Percentiles rank a stretch among this genome's conserved stretches.
These are phyloP conservation scores for Blastobotrys malaysiensis DNA, from an alignment of 1,139 yeast species.

Conservation along the genomic window DNA sequence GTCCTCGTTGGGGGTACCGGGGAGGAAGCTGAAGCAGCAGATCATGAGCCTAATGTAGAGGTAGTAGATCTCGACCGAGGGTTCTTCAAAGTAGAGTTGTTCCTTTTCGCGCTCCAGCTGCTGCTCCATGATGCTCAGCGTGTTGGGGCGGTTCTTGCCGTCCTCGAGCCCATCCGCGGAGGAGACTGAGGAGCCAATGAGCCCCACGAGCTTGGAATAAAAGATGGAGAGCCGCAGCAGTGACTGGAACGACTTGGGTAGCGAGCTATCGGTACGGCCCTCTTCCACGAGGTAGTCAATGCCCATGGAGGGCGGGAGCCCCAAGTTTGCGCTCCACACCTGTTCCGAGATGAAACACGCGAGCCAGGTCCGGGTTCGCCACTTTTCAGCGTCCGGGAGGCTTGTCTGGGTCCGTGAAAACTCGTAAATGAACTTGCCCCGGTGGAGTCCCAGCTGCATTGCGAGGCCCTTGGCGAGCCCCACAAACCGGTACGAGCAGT, in stretches of 20 bases:
- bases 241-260: constrained; percentile 69
- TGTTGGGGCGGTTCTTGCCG: constrained; percentile 76
- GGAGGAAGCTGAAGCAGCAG: constrained; percentile 85
- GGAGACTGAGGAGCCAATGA: constrained; percentile 85
- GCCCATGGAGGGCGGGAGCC: constrained; percentile 81
- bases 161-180: constrained; percentile 88
- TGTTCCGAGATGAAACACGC: constrained; percentile 85
- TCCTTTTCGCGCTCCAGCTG: constrained; percentile 69
- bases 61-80: constrained; percentile 71
- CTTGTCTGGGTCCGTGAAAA: constrained; percentile 86
- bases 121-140: constrained; percentile 67
- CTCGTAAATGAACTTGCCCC: constrained; percentile 88
- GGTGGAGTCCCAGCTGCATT: constrained; percentile 83
- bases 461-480: constrained; percentile 83
- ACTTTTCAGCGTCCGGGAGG: constrained; percentile 83
- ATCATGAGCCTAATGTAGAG: constrained; percentile 75
- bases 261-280: constrained; percentile 60
- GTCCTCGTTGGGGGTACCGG: constrained; percentile 85
- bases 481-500: constrained; percentile 81
- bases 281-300: constrained; percentile 79
- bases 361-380: constrained; percentile 93
- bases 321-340: constrained; percentile 83
- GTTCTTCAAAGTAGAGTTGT: constrained; percentile 57
- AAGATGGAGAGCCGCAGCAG: constrained; percentile 70
- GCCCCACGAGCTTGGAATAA: constrained; percentile 76